Evolutionary conservation across 345 rosid genomes (phyloP), one percentile per base, ranked within the genome.

Genomic region (Citrus unshiu): DNA sequence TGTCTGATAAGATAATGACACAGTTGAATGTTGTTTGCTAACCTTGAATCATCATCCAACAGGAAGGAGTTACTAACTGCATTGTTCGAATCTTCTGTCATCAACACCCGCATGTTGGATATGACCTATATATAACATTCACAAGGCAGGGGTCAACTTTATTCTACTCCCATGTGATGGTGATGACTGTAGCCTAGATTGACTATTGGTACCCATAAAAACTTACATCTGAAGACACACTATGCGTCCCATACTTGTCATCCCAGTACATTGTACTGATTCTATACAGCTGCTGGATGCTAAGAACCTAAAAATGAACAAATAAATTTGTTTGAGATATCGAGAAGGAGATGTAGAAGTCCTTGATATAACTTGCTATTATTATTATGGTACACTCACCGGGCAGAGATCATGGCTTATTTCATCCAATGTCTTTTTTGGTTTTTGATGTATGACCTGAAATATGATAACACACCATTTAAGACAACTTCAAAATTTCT

Each of bases 241-340:
- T 95, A 22, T 92, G 98, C 0, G 97, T 93, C 80, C 95, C 97
- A 62, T 95, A 95, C 86, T 95, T 95, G 90, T 95, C 98, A 51
- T 95, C 98, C 98, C 98, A 95, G 79, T 93, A 95, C 98, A 95
- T 91, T 0, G 98, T 93, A 78, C 98, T 89, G 64, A 95, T 95
- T 51, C 98, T 85, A 81, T 93, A 95, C 6, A 95, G 83, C 84
- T 95, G 98, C 78, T 95, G 98, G 80, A 95, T 88, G 51, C 98
- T 93, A 25, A 95, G 90, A 57, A 95, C 95, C 98, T 95, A 90
- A 0, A 72, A 62, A 69, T 24, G 58, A 46, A 72, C 21, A 66
- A 39, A 74, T 8, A 19, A 30, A 54, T 6, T 22, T 51, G 35
- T n/a, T 81, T 77, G 58, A 69, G 54, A 68, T 4, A 14, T 19